Evolutionary conservation across 2,329 filamentous ascomycete species (phyloP), one percentile per base, ranked within the genome.

Genomic region (Dactylonectria macrodidyma): DNA sequence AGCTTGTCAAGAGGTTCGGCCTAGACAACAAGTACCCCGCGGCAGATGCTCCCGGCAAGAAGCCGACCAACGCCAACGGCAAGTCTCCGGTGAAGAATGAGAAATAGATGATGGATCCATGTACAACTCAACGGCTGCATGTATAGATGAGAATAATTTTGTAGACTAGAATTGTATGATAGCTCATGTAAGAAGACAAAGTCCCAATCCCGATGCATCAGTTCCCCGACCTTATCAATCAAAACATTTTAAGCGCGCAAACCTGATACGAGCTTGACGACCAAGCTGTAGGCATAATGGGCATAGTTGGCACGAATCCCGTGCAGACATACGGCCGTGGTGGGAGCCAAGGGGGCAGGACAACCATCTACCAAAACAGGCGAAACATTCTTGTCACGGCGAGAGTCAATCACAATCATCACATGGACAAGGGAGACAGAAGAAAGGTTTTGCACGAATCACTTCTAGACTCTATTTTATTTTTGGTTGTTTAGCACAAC

Each of bases 401-500:
- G 1, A 41, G 26, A 30, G 4, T 4, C 7, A 30, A 4, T 30
- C 26, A 7, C 7, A 30, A 4, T 5, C 50, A 59, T 66, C 62
- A 68, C 52, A 41, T 22, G 26, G 7, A 30, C 26, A 30, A 30
- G 26, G 26, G n/a, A 9, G 54, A 38, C 65, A 65, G 55, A 58
- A 54, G 24, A 68, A 66, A 67, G 26, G 26, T 26, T 51, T 69
- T 76, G 71, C 71, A 76, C 66, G 75, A 80, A 80, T 81, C 80
- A 81, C 79, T 81, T 82, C 81, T 82, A 80, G 82, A 84, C 82
- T 86, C 83, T 85, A 85, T 81, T 82, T 82, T 80, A 82, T 82
- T 80, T 79, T 79, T 78, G 80, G 75, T 82, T 79, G 78, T 81
- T 81, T 79, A 81, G 80, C 82, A 85, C 83, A 84, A 80, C 75